Conservation (phyloP, 495 filamentous ascomycete genomes). For the Aspergillus steynii region DNA sequence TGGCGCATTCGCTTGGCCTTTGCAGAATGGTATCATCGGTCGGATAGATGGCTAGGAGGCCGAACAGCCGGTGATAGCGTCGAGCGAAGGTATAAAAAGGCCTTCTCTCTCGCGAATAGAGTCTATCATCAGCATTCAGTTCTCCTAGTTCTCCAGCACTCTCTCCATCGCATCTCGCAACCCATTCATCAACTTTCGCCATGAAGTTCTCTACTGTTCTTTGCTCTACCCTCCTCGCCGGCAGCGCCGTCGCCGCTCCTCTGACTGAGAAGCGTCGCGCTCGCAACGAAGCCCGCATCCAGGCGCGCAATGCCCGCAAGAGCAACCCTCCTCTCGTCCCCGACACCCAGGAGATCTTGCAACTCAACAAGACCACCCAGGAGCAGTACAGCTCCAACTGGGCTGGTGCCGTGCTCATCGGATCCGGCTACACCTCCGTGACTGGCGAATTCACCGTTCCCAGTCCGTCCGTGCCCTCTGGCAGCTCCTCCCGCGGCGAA, state of each 20-base stretch:
- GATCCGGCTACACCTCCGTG: constrained; percentile 46
- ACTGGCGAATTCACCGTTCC: constrained; percentile 53
- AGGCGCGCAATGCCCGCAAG: constrained; percentile 11
- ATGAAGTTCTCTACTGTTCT: constrained; percentile 25
- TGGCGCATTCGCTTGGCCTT: too few species aligned
- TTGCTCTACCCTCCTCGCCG: constrained; percentile 18
- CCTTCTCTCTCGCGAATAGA: too few species aligned
- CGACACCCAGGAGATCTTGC: constrained; percentile 25
- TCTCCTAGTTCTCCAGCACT: not conserved
- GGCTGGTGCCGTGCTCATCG: constrained; percentile 53
- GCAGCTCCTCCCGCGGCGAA: constrained; percentile 32
- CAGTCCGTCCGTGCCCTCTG: constrained; percentile 40
- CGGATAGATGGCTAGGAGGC: too few species aligned
- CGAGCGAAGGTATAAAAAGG: constrained; percentile 1
- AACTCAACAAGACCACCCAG: constrained; percentile 29
- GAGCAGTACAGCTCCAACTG: constrained; percentile 53
- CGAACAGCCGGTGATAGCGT: too few species aligned
- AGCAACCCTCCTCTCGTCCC: constrained; percentile 29
- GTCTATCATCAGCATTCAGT: not conserved
- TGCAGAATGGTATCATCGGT: too few species aligned
- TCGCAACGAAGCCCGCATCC: constrained; percentile 22
- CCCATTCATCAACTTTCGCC: constrained; percentile 3
- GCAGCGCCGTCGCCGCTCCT: constrained; percentile 24
- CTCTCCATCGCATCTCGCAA: not conserved
- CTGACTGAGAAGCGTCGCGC: constrained; percentile 25